phyloP scores from a whole-genome alignment of 2,329 filamentous ascomycete species.

The Cercospora citrullina region DNA sequence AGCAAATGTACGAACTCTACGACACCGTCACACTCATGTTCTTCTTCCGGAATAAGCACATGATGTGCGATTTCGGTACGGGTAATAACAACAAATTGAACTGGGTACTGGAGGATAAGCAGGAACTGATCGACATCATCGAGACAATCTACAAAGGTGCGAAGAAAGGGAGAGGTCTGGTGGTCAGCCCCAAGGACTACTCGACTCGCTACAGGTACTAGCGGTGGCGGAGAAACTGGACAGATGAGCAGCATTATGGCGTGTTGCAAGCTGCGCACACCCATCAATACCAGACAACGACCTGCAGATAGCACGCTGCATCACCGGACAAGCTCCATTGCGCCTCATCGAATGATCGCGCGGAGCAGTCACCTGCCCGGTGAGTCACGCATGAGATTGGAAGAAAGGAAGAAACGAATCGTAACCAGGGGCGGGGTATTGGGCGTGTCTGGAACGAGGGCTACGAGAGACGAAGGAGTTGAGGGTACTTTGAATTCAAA shows the following conservation, averaged over 20 bases:
- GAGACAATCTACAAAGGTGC: constrained; percentile 98
- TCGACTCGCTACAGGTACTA: constrained; percentile 70
- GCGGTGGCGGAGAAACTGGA: not conserved
- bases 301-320: no score
- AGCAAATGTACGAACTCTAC: constrained; percentile 82
- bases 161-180: constrained; percentile 94
- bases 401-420: no score
- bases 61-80: constrained; percentile 97
- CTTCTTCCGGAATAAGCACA: constrained; percentile 98
- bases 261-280: not conserved
- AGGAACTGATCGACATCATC: constrained; percentile 97
- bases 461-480: constrained; percentile 3
- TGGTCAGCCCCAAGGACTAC: constrained; percentile 90
- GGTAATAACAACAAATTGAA: constrained; percentile 99
- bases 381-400: not conserved
- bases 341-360: no score
- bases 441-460: not conserved
- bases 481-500: not conserved
- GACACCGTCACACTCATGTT: constrained; percentile 95
- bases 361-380: not conserved
- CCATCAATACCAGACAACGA: not conserved
- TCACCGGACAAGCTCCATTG: not conserved
- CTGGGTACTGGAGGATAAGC: constrained; percentile 95
- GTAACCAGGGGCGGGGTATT: no score
- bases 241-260: not conserved